Conservation (phyloP, 129 eudicot species). For the Silybum marianum region DNA sequence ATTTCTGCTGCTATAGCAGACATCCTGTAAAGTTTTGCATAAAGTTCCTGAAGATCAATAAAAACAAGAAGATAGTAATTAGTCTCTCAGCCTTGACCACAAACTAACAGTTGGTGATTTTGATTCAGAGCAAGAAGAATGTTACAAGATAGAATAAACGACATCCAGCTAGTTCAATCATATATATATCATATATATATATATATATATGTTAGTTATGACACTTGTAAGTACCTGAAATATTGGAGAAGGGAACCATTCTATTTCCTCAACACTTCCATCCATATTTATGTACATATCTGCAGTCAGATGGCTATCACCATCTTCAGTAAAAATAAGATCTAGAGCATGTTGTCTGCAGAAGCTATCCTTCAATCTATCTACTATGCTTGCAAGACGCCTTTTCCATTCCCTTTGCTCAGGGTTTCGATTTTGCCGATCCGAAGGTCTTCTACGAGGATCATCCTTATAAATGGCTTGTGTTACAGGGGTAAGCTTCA, state of each 20-base stretch:
- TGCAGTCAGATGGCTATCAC: constrained; percentile 89
- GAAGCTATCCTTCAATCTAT: constrained; percentile 90
- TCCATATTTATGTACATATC: constrained; percentile 89
- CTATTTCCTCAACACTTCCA: constrained; percentile 79
- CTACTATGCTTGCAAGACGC: constrained; percentile 80
- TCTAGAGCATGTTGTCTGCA: constrained; percentile 95
- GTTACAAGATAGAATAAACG: not conserved
- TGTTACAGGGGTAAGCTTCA: constrained; percentile 71
- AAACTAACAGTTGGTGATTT: not conserved
- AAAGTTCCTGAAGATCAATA: constrained; percentile 70
- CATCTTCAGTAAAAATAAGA: constrained; percentile 95
- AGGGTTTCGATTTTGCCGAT: constrained; percentile 79
- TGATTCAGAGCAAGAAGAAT: not conserved
- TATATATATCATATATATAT: not conserved
- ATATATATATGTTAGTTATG: too few species aligned
- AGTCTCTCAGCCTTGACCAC: constrained; percentile 9
- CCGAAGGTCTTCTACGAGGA: constrained; percentile 66
- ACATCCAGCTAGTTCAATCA: constrained; percentile 1
- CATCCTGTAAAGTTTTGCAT: constrained; percentile 81
- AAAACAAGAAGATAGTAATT: not conserved
- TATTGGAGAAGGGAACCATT: constrained; percentile 92
- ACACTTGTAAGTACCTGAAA: constrained; percentile 61
- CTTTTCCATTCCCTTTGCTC: constrained; percentile 98
- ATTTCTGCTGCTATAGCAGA: constrained; percentile 89
- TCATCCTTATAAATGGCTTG: constrained; percentile 65